Evolutionary conservation across 179 eudicot genomes (phyloP), one percentile per base, ranked within the genome.

Genomic region (Corrigiola litoralis): DNA sequence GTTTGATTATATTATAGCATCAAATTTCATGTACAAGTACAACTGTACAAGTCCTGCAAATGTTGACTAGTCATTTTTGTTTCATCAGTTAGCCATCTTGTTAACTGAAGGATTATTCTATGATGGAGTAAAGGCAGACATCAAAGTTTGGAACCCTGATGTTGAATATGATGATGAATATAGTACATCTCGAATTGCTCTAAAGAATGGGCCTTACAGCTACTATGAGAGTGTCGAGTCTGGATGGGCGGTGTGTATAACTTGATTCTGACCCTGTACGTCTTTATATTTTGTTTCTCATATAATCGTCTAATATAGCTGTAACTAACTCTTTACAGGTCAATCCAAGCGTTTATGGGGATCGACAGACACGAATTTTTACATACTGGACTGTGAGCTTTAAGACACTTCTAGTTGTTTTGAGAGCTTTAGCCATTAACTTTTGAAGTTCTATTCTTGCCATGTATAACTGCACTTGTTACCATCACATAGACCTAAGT

Each of bases 111-210:
- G 72, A 61, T 61, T 17, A 18, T 67, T 67, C 68, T 73, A 52
- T 18, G 45, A 67, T 45, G 77, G 51, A 0, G 77, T 68, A 13
- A 73, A 73, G 68, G 68, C 72, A 7, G 77, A 73, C 63, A 67
- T 73, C 11, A 60, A 61, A 67, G 77, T 73, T 16, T 73, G 68
- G 68, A 67, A 45, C 38, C 77, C 77, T 44, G 14, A 4, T 12
- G 68, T 73, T 1, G 72, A 66, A 61, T 34, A 66, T 45, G 77
- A 73, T 54, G 77, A 73, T 67, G 77, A 73, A 37, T 73, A 73
- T 45, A 73, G 72, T 46, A 44, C 68, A 32, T 73, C 77, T 36
- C 72, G 68, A 8, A 67, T 73, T 45, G 68, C 72, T 36, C 48
- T 73, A 16, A 67, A 73, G 66, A 66, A 21, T 3, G 77, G 77